A percentile compares a stretch with the other conserved stretches of the same genome.
These are phyloP conservation scores for Venturia carpophila DNA, from an alignment of 2,329 filamentous ascomycete genomes.

Conservation along the genomic window DNA sequence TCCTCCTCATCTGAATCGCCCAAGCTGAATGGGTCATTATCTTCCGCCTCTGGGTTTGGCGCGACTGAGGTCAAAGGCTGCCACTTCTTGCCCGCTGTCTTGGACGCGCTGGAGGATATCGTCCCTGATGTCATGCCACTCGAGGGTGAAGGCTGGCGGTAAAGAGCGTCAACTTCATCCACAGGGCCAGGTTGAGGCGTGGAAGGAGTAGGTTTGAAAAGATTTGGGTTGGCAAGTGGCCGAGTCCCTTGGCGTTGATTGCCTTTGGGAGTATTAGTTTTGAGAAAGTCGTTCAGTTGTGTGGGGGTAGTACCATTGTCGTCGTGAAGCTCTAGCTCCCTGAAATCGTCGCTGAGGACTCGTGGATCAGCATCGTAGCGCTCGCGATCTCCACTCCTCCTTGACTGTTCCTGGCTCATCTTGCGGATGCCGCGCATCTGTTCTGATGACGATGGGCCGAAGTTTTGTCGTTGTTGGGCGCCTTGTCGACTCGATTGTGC, in stretches of 20 bases:
- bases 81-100: slow-evolving; percentile 74
- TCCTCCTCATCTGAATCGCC: slow-evolving; percentile 80
- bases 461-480: slow-evolving; percentile 31
- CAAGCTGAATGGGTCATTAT: slow-evolving; percentile 94
- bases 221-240: slow-evolving; percentile 64
- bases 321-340: slow-evolving; percentile 54
- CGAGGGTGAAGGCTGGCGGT: slow-evolving; percentile 32
- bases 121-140: slow-evolving; percentile 7
- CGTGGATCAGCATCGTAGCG: slow-evolving; percentile 93
- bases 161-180: slow-evolving; percentile 71
- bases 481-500: slow-evolving; percentile 27
- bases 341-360: slow-evolving; percentile 83
- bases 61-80: slow-evolving; percentile 84
- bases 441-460: slow-evolving; percentile 32
- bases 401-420: slow-evolving; percentile 34
- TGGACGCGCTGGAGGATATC: slow-evolving; percentile 22
- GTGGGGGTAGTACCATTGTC: slow-evolving; percentile 43
- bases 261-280: slow-evolving; percentile 40
- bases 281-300: slow-evolving; percentile 1
- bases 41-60: slow-evolving; percentile 67
- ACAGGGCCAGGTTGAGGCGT: slow-evolving; percentile 53
- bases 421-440: slow-evolving; percentile 34
- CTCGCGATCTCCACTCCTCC: slow-evolving; percentile 76
- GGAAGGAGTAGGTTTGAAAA: slow-evolving; percentile 64
- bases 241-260: slow-evolving; percentile 50